Evolutionary conservation across 495 filamentous ascomycete genomes (phyloP).

Genomic region (Trichoderma virens): DNA sequence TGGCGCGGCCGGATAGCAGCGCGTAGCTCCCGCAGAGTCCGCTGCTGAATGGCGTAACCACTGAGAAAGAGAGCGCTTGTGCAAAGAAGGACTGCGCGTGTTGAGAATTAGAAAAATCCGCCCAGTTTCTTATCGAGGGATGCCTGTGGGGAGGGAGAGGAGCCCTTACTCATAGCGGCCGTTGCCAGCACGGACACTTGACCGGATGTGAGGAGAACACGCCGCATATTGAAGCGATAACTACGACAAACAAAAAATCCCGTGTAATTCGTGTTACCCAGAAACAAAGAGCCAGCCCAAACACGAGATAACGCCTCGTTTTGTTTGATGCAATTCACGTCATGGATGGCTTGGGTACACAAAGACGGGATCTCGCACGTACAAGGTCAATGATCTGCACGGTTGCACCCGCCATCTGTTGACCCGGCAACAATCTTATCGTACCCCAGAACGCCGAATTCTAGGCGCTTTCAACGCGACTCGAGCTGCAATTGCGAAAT

Average conservation of each 20-base stretch:
- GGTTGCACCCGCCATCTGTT: slow-evolving; percentile 8
- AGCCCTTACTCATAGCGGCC: slow-evolving; percentile 37
- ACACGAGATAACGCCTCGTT: not conserved
- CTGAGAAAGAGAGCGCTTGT: slow-evolving; percentile 44
- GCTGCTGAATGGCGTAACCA: slow-evolving; percentile 49
- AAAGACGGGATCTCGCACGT: not conserved
- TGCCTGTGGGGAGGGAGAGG: slow-evolving; percentile 11
- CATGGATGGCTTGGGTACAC: not conserved
- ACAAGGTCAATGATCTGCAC: not conserved
- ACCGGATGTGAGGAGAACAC: slow-evolving; percentile 43
- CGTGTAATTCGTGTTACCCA: not conserved
- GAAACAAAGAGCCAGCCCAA: slow-evolving; percentile 12
- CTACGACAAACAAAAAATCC: not conserved
- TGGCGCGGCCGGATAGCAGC: slow-evolving; percentile 37
- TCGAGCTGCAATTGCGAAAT: slow-evolving; percentile 12
- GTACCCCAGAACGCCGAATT: not conserved
- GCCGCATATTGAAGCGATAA: slow-evolving; percentile 12
- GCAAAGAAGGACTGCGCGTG: slow-evolving; percentile 37
- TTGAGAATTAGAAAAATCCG: slow-evolving; percentile 12
- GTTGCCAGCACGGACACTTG: slow-evolving; percentile 46
- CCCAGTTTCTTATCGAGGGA: not conserved
- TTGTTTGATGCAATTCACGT: not conserved
- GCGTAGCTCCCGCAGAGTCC: slow-evolving; percentile 42
- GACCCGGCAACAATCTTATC: slow-evolving; percentile 26
- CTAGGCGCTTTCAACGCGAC: not conserved